These are phyloP conservation scores for Penicillium sp. DNA, from an alignment of 2,329 filamentous ascomycete species.

Conservation along the genomic window DNA sequence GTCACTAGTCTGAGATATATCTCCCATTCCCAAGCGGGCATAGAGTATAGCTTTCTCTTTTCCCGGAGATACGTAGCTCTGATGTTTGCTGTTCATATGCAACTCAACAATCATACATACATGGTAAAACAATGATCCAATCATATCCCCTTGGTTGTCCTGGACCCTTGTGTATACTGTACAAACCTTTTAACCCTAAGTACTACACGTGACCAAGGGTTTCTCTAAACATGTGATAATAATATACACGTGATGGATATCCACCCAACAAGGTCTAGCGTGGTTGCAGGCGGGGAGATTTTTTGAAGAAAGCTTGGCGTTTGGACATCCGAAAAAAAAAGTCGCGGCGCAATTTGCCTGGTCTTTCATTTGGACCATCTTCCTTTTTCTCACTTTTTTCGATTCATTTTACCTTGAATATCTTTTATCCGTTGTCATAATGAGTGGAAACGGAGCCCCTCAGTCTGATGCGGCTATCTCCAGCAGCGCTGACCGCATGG, in stretches of 20 bases:
- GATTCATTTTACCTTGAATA: conserved; percentile 5
- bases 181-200: conserved; percentile 24
- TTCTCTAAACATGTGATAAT: conserved; percentile 25
- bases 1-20: no score
- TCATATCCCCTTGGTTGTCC: not conserved
- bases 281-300: conserved; percentile 16
- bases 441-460: conserved; percentile 28
- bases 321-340: conserved; percentile 32
- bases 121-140: no score
- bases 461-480: conserved; percentile 30
- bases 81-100: no score
- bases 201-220: conserved; percentile 15
- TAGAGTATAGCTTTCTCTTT: no score
- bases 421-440: conserved; percentile 22
- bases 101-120: no score
- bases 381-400: conserved; percentile 5
- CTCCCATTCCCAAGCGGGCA: no score
- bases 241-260: not conserved
- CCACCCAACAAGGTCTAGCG: conserved; percentile 17
- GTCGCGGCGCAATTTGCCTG: conserved; percentile 19
- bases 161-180: not conserved
- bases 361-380: conserved; percentile 2
- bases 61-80: no score
- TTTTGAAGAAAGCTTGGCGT: conserved; percentile 30
- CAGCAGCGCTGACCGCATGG: conserved; percentile 50